Conservation (phyloP, 2,329 filamentous ascomycete species). For the Ascochyta pisi region DNA sequence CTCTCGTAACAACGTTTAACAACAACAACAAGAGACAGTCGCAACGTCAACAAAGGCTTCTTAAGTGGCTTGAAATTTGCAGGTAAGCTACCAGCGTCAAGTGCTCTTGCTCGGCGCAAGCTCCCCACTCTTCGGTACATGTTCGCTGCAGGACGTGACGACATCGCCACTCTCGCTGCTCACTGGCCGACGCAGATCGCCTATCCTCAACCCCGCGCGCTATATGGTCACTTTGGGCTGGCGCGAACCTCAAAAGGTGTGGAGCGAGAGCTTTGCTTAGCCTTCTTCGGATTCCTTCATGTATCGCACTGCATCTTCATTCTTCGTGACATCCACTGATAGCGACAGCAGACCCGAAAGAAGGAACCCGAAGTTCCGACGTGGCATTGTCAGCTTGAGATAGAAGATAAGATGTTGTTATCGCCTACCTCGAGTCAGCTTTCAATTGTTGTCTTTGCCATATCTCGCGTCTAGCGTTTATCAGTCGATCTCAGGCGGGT, state of each 20-base stretch:
- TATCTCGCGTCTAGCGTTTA: constrained; percentile 21
- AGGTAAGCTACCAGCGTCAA: constrained; percentile 18
- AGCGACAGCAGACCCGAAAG: constrained; percentile 19
- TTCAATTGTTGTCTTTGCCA: constrained; percentile 14
- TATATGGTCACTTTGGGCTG: constrained; percentile 7
- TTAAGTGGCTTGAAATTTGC: constrained; percentile 8
- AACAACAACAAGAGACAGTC: constrained; percentile 1
- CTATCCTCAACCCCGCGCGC: constrained; percentile 22
- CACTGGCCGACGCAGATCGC: constrained; percentile 15
- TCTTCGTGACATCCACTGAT: constrained; percentile 16
- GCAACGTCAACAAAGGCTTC: neutral
- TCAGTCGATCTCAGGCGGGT: constrained; percentile 12
- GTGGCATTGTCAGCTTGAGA: constrained; percentile 1
- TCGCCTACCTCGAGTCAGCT: constrained; percentile 20
- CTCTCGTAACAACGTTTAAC: constrained; percentile 1
- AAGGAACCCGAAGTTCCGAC: constrained; percentile 9
- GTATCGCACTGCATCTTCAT: neutral
- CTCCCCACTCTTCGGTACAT: constrained; percentile 33
- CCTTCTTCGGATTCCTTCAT: neutral
- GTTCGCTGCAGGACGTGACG: constrained; percentile 22
- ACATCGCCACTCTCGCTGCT: constrained; percentile 12
- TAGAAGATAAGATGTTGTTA: constrained; percentile 20
- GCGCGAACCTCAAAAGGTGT: neutral
- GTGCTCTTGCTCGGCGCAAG: constrained; percentile 17
- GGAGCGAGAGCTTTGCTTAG: neutral